Evolutionary conservation across 2,329 filamentous ascomycete genomes (phyloP), one percentile per base, ranked within the genome.

Genomic region (Davidsoniella virescens): DNA sequence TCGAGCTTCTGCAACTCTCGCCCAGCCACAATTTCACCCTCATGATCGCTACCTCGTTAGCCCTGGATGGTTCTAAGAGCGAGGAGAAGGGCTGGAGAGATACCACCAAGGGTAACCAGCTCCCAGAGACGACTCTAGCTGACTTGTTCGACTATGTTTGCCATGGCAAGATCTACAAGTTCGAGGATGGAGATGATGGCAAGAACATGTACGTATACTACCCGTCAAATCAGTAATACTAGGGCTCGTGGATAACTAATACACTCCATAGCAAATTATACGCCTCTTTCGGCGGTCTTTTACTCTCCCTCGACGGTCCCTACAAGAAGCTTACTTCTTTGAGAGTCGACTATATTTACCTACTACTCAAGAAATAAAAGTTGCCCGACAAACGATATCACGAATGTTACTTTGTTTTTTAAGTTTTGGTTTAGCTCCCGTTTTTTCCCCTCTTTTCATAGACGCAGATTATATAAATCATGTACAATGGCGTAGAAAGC

Each of bases 281-380:
- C 66, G 75, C 93, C 58, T 94, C 87, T 1, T 98, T 95, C 60
- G 92, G 92, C 44, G 92, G 92, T 6, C 70, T 98, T 56, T 68
- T 98, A 59, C 81, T 96, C 68, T 87, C 83, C 59, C 74, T 98
- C 51, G 84, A 94, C 60, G 92, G 93, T 5, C 92, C 92, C 2
- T 92, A 94, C 66, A 93, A 92, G 73, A 95, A 94, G 71, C 77
- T 98, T 55, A 93, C 84, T 33, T 84, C 87, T 25, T 68, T 98
- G 61, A 79, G 87, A 59, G 90, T 95, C 60, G 92, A 98, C 64
- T 82, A 94, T 62, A 80, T 93, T 56, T 98, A 98, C 64, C 75
- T 98, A 54, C 74, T 96, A 54, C 71, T 94, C 58, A 98, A 95
- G 78, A 94, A 93, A 79, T 50, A 20, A 50, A 53, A 33, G 36